These are phyloP conservation scores for Saccharomyces eubayanus DNA, from an alignment of 805 yeast genomes.

Conservation along the genomic window DNA sequence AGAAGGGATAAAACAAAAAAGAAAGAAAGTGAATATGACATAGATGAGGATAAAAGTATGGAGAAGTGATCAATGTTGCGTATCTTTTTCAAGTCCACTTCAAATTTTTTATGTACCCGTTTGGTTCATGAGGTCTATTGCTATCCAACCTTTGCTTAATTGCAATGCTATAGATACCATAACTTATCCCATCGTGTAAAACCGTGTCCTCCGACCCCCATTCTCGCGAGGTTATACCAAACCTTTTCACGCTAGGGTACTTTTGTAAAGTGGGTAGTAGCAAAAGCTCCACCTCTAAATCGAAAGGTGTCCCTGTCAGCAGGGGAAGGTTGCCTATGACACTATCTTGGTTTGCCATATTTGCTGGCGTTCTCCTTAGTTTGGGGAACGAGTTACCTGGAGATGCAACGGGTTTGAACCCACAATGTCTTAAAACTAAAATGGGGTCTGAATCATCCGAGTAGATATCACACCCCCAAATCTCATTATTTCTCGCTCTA, in stretches of 20 bases:
- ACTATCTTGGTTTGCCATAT: slow-evolving; percentile 27
- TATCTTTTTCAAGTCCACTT: neutral
- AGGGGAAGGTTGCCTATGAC: slow-evolving; percentile 23
- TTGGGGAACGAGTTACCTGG: slow-evolving; percentile 8
- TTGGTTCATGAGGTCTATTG: neutral
- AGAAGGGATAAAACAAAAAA: neutral
- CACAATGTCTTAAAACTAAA: slow-evolving; percentile 66
- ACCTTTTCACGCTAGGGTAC: slow-evolving; percentile 58
- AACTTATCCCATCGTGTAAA: slow-evolving; percentile 73
- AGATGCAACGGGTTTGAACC: slow-evolving; percentile 33
- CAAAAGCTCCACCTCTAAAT: slow-evolving; percentile 29
- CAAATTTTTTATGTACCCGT: neutral
- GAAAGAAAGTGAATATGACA: no score
- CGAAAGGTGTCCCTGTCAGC: slow-evolving; percentile 15
- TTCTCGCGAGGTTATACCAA: slow-evolving; percentile 64
- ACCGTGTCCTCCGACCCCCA: slow-evolving; percentile 40
- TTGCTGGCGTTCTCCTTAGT: slow-evolving; percentile 35
- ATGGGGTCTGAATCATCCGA: slow-evolving; percentile 90
- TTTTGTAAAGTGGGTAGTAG: slow-evolving; percentile 60
- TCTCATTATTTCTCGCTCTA: slow-evolving; percentile 40
- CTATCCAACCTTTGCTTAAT: slow-evolving; percentile 15
- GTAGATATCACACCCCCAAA: slow-evolving; percentile 92
- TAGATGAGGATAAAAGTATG: no score
- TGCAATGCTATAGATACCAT: slow-evolving; percentile 43
- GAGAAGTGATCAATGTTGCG: neutral